Evolutionary conservation across 192 early-diverging fungal species (phyloP).

Genomic region (Chytriomyces confervae): DNA sequence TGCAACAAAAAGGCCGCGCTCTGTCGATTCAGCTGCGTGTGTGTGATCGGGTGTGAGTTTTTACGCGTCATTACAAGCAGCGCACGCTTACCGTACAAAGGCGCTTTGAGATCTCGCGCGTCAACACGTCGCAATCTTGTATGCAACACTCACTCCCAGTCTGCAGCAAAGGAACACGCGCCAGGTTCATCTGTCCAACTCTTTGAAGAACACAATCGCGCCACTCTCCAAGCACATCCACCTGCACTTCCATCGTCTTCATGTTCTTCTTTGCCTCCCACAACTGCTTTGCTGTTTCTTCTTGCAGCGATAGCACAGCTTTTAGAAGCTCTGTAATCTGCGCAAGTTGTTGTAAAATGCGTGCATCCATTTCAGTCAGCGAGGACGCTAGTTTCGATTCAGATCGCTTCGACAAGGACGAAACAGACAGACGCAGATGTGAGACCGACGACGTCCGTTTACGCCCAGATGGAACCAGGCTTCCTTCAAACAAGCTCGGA

Average conservation of each 20-base stretch:
- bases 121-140: neutral
- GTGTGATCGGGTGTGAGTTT: neutral
- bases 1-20: neutral
- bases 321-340: conserved; percentile 11
- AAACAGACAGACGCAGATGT: conserved; percentile 11
- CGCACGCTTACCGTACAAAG: neutral
- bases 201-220: conserved; percentile 38
- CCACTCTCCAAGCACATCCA: conserved; percentile 35
- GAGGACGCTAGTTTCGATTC: conserved; percentile 4
- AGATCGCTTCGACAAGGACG: conserved; percentile 2
- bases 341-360: conserved; percentile 5
- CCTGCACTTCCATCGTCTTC: conserved; percentile 5
- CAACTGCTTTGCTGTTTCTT: conserved; percentile 19
- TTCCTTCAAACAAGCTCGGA: too few species aligned
- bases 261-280: neutral
- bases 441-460: conserved; percentile 3
- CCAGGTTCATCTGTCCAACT: conserved; percentile 43
- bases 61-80: neutral
- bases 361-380: conserved; percentile 10
- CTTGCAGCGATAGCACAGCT: conserved; percentile 15
- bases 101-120: conserved; percentile 5
- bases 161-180: conserved; percentile 45
- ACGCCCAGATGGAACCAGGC: neutral
- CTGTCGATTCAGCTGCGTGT: conserved; percentile 9
- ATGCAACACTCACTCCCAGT: neutral